These are phyloP conservation scores for Eucalyptus shirleyi DNA, from an alignment of 345 rosid species.

Conservation along the genomic window DNA sequence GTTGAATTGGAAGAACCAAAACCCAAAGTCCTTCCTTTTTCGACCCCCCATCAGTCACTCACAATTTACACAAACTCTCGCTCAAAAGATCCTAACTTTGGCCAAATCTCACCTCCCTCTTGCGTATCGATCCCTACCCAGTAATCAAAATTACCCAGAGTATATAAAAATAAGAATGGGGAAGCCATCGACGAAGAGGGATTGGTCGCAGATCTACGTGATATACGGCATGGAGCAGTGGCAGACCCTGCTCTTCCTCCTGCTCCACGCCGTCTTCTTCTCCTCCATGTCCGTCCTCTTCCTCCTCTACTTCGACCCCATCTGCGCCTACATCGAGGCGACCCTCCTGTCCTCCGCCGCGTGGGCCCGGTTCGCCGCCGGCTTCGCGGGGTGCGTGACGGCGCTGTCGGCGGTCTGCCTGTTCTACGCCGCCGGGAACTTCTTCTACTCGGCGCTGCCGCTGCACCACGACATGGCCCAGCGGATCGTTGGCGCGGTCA, in stretches of 20 bases:
- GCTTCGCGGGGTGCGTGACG: constrained; percentile 57
- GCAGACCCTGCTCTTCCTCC: constrained; percentile 65
- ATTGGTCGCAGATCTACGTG: constrained; percentile 93
- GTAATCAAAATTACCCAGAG: background rate
- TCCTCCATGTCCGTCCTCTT: constrained; percentile 50
- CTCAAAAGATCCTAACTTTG: background rate
- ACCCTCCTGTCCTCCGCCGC: constrained; percentile 18
- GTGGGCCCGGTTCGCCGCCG: constrained; percentile 64
- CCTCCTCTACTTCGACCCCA: constrained; percentile 53
- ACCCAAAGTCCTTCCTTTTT: background rate
- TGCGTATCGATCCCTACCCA: background rate
- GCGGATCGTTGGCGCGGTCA: constrained; percentile 71
- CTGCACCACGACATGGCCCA: constrained; percentile 82
- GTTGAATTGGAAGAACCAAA: background rate
- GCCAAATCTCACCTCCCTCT: background rate
- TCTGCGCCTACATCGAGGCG: constrained; percentile 37
- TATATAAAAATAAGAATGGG: background rate
- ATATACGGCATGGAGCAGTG: constrained; percentile 91
- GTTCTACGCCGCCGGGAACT: constrained; percentile 71
- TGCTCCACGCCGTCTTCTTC: constrained; percentile 59
- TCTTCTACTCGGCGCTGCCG: constrained; percentile 74
- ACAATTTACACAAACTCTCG: background rate
- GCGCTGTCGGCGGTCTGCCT: constrained; percentile 68
- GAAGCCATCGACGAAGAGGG: constrained; percentile 1
- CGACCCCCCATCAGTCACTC: background rate